Base-by-base conservation (phyloP, 1,139 yeast genomes). In the Ogataea hybrid region DNA sequence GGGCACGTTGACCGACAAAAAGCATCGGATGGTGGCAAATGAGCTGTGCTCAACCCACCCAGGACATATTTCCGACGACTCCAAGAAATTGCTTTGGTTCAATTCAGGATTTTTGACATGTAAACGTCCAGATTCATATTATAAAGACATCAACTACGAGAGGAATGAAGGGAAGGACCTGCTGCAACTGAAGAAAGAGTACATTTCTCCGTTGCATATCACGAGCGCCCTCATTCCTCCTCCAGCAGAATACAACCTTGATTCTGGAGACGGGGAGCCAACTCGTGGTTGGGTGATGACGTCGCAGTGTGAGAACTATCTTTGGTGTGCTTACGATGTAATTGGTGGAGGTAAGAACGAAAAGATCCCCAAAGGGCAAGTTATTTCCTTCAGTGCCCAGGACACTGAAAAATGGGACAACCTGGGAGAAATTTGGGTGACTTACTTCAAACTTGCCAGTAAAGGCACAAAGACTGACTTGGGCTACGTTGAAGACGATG, bases 1-100 rank as follows among this genome's bases (percentile, higher is more conserved):
- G 20, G 84, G 84, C 15, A 69, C 68, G 58, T 65, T 48, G 39
- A 59, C 67, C 2, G 52, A 58, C 23, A 46, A 50, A 5, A 48
- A 53, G 42, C 53, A 44, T 34, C 38, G 47, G 51, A 25, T 67
- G 63, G 53, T 60, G 1, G 62, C 79, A 0, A 60, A 62, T 35
- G 84, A 78, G 54, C 62, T 81, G 8, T 82, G 89, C 53, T 76
- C 84, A 0, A 71, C 80, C 1, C 89, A 83, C 58, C 86, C 88
- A 0, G 86, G 84, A 0, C 90, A 83, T 59, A 57, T 80, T 1
- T 64, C 69, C 43, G 69, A 68, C 37, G 79, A 78, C 5, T 66
- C 65, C 30, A 50, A 51, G 25, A 60, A 62, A 6, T 57, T 82
- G 20, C 53, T 81, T 3, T 82, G 88, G 88, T 71, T 81, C 41